phyloP scores from a whole-genome alignment of 169 alveolate genomes.

The Plasmodium malariae region DNA sequence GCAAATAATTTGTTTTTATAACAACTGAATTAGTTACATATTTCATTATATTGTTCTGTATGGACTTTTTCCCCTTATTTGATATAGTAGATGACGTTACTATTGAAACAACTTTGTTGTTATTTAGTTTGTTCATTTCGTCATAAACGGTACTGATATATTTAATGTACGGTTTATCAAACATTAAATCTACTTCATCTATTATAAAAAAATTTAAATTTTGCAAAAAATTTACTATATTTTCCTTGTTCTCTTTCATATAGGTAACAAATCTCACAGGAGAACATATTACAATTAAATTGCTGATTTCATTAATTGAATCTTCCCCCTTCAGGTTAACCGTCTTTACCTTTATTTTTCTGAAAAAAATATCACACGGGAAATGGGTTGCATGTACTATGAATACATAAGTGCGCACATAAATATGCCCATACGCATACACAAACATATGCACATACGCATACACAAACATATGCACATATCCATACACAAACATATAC shows the following conservation, averaged over 20 bases:
- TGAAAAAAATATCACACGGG: neutral
- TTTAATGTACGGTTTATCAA: conserved; percentile 49
- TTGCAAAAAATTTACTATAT: conserved; percentile 3
- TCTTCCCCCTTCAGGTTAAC: conserved; percentile 4
- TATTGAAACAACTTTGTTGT: conserved; percentile 15
- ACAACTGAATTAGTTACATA: conserved; percentile 34
- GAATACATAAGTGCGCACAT: too few species aligned
- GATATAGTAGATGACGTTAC: conserved; percentile 58
- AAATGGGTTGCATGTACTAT: too few species aligned
- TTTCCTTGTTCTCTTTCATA: conserved; percentile 52
- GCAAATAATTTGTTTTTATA: conserved; percentile 45
- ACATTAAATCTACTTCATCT: conserved; percentile 65
- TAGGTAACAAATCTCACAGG: conserved; percentile 37
- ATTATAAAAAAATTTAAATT: conserved; percentile 48
- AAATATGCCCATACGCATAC: neutral
- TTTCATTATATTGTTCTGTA: conserved; percentile 33
- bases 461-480: neutral
- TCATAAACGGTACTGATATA: conserved; percentile 23
- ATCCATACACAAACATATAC: neutral
- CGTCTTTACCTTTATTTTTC: conserved; percentile 37
- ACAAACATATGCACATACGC: neutral
- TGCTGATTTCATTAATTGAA: neutral
- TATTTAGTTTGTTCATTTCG: conserved; percentile 17
- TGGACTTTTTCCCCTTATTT: conserved; percentile 53
- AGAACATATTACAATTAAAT: conserved; percentile 25